These are phyloP conservation scores for Volvox africanus DNA, from an alignment of 139 green algal species.

Conservation along the genomic window DNA sequence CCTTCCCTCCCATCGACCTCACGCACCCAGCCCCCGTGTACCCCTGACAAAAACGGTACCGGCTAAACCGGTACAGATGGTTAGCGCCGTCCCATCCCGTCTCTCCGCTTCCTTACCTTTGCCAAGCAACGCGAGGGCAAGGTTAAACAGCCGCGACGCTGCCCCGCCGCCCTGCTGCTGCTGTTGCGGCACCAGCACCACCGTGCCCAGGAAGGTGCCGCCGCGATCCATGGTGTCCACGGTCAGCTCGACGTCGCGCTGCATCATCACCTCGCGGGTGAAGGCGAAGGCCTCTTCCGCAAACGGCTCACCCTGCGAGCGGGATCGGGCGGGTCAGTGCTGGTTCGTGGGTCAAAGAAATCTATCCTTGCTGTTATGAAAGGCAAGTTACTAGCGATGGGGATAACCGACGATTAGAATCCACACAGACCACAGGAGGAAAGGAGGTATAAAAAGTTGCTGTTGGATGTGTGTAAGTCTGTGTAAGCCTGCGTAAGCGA, in stretches of 20 bases:
- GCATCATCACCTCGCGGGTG: constrained; percentile 82
- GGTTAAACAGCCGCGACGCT: constrained; percentile 60
- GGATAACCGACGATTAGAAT: too few species aligned
- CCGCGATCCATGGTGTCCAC: constrained; percentile 87
- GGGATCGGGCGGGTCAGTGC: not conserved
- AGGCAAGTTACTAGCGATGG: too few species aligned
- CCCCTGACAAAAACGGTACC: too few species aligned
- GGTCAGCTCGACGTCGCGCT: constrained; percentile 78
- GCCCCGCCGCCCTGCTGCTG: not conserved
- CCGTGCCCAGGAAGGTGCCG: constrained; percentile 94
- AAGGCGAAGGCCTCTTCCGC: constrained; percentile 88
- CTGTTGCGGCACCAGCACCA: constrained; percentile 55
- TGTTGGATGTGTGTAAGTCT: too few species aligned
- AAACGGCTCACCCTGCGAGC: constrained; percentile 81
- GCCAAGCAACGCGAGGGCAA: constrained; percentile 82
- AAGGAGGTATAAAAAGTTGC: too few species aligned
- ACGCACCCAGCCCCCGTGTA: too few species aligned
- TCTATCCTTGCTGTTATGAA: too few species aligned
- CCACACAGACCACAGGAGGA: too few species aligned
- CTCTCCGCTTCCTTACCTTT: constrained; percentile 41
- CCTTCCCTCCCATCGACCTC: too few species aligned
- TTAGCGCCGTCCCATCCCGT: too few species aligned
- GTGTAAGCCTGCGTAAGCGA: too few species aligned
- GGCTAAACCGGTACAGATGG: too few species aligned
- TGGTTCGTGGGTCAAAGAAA: not conserved